Evolutionary conservation across 2,329 filamentous ascomycete species (phyloP), one percentile per base, ranked within the genome.

Genomic region (Verticillium tricorpus): DNA sequence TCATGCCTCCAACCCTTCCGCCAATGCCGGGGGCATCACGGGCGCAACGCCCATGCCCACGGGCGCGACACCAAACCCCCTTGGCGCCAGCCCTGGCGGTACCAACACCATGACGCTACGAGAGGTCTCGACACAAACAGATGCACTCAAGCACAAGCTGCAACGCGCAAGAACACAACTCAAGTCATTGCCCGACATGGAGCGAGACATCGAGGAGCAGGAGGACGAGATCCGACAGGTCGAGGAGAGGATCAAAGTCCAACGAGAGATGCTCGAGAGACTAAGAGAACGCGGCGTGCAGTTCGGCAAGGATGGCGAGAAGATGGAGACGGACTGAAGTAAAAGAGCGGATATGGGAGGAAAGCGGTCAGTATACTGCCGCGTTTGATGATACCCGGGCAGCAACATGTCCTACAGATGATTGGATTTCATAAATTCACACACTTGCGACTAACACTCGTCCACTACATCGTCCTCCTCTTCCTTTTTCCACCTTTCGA

Each of bases 91-190:
- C 71, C 72, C 55, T 59, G 65, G 62, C 64, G 58, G 58, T n/a
- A 65, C 50, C 60, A 64, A 60, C 71, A 71, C 71, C 69, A 75
- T 81, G 52, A 78, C 76, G 17, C 79, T 84, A 64, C 96, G 96
- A 73, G 90, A 96, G 68, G 85, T 98, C 17, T 87, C 90, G 2
- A 85, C 87, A 2, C 92, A 91, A 39, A 90, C 91, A 1, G 90
- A 92, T 70, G 84, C 85, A 39, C 81, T 97, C 69, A 93, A 92
- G 75, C 88, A 93, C 75, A 91, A 92, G 75, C 85, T 98, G 62
- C 89, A 93, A 73, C 89, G 89, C 67, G 93, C 93, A 58, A 83
- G 90, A 58, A 82, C 80, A 37, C 85, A 88, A 67, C 80, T 93
- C 59, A 81, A 82, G 70, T 78, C 80, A 32, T 74, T 95, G 67